Evolutionary conservation across 2,329 filamentous ascomycete species (phyloP).

Genomic region (Penicillium sp.): DNA sequence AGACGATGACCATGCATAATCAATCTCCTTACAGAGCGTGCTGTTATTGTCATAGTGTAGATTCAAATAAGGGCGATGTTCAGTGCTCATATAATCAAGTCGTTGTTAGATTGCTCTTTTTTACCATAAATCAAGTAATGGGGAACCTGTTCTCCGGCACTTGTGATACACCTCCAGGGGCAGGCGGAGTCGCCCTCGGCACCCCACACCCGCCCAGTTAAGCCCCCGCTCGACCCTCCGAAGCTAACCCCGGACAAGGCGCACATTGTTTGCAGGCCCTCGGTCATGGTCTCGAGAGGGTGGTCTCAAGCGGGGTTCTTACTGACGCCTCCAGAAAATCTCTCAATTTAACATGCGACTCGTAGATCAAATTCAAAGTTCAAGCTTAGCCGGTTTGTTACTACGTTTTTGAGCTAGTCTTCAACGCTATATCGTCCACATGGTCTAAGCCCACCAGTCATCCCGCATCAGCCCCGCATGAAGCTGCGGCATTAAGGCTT

Average conservation of each 20-base stretch:
- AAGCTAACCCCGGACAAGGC: not conserved
- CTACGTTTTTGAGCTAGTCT: not conserved
- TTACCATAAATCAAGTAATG: too few relatives aligned
- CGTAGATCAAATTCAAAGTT: not conserved
- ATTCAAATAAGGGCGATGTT: not conserved
- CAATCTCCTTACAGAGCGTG: not conserved
- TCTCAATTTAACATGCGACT: not conserved
- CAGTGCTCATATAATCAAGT: not conserved
- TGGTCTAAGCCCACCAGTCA: constrained; percentile 1
- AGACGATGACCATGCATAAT: not conserved
- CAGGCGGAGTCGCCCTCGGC: not conserved
- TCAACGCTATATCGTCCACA: not conserved
- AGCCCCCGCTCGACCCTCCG: not conserved
- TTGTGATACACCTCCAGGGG: not conserved
- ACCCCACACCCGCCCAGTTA: not conserved
- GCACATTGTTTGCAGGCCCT: not conserved
- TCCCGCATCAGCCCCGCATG: constrained; percentile 2
- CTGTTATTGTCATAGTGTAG: not conserved
- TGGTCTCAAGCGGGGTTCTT: not conserved
- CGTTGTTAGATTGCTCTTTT: too few relatives aligned
- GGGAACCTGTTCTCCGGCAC: not conserved
- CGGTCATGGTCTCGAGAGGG: not conserved
- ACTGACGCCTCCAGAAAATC: too few relatives aligned
- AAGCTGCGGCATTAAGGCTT: not conserved
- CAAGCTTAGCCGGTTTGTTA: not conserved